These are phyloP conservation scores for Candida tammaniensis DNA, from an alignment of 805 yeast species.

Conservation along the genomic window DNA sequence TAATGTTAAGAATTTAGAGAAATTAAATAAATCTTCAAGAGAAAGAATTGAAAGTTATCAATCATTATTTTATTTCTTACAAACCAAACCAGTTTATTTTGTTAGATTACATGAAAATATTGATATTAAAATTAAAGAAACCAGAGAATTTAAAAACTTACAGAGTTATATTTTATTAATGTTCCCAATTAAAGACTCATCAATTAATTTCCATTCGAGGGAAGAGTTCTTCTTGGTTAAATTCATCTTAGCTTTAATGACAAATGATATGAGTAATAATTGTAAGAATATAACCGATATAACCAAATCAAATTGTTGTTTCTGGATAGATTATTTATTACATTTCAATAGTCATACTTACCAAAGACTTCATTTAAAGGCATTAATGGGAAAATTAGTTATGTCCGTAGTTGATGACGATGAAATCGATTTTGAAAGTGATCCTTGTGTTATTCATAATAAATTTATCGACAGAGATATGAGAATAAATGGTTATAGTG, in stretches of 20 bases:
- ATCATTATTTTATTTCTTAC: slow-evolving; percentile 75
- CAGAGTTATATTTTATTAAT: slow-evolving; percentile 21
- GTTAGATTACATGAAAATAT: slow-evolving; percentile 47
- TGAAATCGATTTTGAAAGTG: slow-evolving; percentile 69
- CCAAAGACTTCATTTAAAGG: slow-evolving; percentile 46
- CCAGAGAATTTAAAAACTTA: slow-evolving; percentile 20
- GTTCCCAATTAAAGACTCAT: slow-evolving; percentile 30
- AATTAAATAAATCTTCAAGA: slow-evolving; percentile 39
- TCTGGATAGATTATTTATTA: slow-evolving; percentile 46
- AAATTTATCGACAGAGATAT: slow-evolving; percentile 37
- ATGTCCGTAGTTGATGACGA: slow-evolving; percentile 42
- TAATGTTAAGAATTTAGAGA: slow-evolving; percentile 24
- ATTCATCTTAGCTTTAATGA: slow-evolving; percentile 48
- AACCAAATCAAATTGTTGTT: slow-evolving; percentile 32
- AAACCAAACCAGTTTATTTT: slow-evolving; percentile 77
- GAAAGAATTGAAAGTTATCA: slow-evolving; percentile 67
- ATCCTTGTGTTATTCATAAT: slow-evolving; percentile 62
- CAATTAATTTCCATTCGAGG: slow-evolving; percentile 44
- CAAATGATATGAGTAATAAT: slow-evolving; percentile 33
- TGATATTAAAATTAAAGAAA: slow-evolving; percentile 22
- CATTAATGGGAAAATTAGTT: slow-evolving; percentile 37
- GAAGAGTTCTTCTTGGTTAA: slow-evolving; percentile 70
- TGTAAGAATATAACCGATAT: slow-evolving; percentile 32
- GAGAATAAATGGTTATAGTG: slow-evolving; percentile 33
- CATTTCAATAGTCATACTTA: slow-evolving; percentile 46